Evolutionary conservation across 352 stramenopile species (phyloP).

Genomic region (Thalassiosira pacifica): DNA sequence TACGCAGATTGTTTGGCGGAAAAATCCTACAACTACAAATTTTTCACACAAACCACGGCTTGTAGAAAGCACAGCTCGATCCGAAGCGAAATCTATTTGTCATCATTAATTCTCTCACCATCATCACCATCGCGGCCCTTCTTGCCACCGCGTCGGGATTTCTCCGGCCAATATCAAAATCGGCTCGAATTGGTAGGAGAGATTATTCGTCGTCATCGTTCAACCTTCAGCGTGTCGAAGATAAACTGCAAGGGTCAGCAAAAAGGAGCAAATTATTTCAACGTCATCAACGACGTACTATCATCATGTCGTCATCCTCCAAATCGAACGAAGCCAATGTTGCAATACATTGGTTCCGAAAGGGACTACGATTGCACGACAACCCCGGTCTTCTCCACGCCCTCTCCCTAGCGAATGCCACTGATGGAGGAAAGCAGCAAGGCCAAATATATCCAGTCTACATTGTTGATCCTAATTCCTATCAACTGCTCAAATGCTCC

Average conservation of each 20-base stretch:
- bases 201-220: not conserved
- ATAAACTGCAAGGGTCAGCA: not conserved
- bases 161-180: not conserved
- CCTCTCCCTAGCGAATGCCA: slow-evolving; percentile 91
- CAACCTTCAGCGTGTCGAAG: not conserved
- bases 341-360: slow-evolving; percentile 93
- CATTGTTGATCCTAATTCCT: slow-evolving; percentile 72
- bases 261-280: not conserved
- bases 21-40: no score
- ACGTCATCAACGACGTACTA: not conserved
- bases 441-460: slow-evolving; percentile 82
- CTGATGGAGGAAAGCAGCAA: slow-evolving; percentile 89
- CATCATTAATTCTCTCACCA: not conserved
- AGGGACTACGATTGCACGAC: slow-evolving; percentile 95
- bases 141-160: slow-evolving; percentile 1
- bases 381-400: slow-evolving; percentile 92
- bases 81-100: no score
- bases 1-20: no score
- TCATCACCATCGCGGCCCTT: slow-evolving; percentile 14
- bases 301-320: slow-evolving; percentile 7
- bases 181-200: not conserved
- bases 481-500: slow-evolving; percentile 69
- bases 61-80: no score
- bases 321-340: slow-evolving; percentile 20
- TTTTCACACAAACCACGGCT: no score